Evolutionary conservation across 139 green algal genomes (phyloP), one percentile per base, ranked within the genome.

Genomic region (Chlorella sp.): DNA sequence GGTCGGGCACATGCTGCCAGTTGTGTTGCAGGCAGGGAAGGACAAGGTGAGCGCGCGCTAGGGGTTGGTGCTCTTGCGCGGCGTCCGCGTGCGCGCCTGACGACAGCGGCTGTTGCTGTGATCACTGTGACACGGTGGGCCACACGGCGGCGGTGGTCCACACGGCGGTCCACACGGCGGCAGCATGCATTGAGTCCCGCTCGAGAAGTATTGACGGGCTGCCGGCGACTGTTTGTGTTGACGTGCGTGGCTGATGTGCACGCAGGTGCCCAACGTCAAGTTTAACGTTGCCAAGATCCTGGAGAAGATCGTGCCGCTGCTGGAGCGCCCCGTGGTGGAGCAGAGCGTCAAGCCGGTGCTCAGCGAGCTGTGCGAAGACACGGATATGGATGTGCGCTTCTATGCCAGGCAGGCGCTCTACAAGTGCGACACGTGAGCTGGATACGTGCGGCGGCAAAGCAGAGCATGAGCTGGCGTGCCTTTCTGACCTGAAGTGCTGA

Each of bases 271-370:
- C 33, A 99, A 98, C 73, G 90, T 99, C 27, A 90, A 88, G 69
- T 99, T 98, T 80, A 96, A 97, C 72, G 91, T 91, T 2, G 94
- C 92, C 42, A 97, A 97, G 82, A 83, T 96, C 72, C 77, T 98
- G 75, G 83, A 98, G 78, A 72, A 77, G 1, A 78, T 97, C 26
- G 82, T 87, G 5, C 78, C 84, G 1, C 83, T 97, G 36, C 78
- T 96, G 29, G 89, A 97, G 20, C 51, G 78, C 30, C 29, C 60
- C 3, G 81, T 90, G 1, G 63, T 96, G 20, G 84, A 93, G 73
- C 74, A 82, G 14, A 88, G 76, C 3, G 90, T 99, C 72, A 84
- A 85, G 70, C 95, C 95, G 1, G 89, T 82, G 72, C 85, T 99
- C 49, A 20, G 80, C 61, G 89, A 95, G 77, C 87, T 99, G 51